These are phyloP conservation scores for Fagus sylvatica DNA, from an alignment of 306 rosid species.

Conservation along the genomic window DNA sequence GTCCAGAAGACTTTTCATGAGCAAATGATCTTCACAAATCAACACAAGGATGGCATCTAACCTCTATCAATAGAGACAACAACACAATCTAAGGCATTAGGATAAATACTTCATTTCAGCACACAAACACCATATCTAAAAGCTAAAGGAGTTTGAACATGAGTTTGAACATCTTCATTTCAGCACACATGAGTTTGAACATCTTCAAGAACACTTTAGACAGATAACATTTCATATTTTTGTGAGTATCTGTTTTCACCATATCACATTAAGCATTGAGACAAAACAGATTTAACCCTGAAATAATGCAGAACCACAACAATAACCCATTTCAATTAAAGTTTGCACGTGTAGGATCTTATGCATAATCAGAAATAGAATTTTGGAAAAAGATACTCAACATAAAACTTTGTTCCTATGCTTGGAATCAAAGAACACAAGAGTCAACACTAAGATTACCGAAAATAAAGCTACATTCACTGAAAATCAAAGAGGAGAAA, in stretches of 20 bases:
- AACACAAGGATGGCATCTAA: not conserved
- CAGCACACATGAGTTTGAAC: too few species aligned
- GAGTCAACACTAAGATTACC: not conserved
- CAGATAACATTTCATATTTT: not conserved
- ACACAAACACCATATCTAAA: too few species aligned
- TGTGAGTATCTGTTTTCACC: too few species aligned
- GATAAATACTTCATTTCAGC: too few species aligned
- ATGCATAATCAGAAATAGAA: not conserved
- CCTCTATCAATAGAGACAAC: too few species aligned
- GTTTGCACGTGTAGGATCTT: not conserved
- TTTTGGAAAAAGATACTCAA: not conserved
- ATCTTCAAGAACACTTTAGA: not conserved
- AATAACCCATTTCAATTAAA: not conserved
- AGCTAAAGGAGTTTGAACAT: too few species aligned
- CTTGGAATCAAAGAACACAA: not conserved
- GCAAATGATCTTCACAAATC: not conserved
- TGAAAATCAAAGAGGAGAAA: slow-evolving; percentile 13
- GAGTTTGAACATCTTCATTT: not conserved
- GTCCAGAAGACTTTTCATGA: not conserved
- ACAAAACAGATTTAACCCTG: not conserved
- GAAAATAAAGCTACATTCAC: not conserved
- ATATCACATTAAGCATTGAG: not conserved
- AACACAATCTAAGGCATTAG: too few species aligned
- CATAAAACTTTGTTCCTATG: not conserved
- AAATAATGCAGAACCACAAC: not conserved